Percentiles rank a stretch among this genome's conserved stretches.
phyloP scores from a whole-genome alignment of 2,329 filamentous ascomycete genomes.

The Cladosporium colombiae region DNA sequence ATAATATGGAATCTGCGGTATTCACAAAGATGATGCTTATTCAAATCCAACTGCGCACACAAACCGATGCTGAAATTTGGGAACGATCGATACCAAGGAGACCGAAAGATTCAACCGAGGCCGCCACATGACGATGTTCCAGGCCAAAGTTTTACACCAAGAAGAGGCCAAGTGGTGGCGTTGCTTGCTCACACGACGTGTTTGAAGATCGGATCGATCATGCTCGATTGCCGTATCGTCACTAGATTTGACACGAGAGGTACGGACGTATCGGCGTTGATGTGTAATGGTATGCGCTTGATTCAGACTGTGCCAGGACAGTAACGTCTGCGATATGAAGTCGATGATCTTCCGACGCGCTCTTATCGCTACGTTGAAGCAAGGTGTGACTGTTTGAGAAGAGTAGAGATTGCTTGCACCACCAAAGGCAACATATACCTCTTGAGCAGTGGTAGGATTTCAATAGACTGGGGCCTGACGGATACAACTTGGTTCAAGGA shows the following conservation, averaged over 20 bases:
- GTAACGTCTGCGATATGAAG: neutral
- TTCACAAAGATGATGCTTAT: neutral
- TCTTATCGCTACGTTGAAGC: neutral
- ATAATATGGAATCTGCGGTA: neutral
- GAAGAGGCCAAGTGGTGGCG: slow-evolving; percentile 10
- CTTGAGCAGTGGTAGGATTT: neutral
- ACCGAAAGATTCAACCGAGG: slow-evolving; percentile 1
- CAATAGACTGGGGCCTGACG: neutral
- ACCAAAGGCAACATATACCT: neutral
- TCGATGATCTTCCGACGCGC: neutral
- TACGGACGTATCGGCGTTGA: neutral
- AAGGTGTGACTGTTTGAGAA: neutral
- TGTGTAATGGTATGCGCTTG: neutral
- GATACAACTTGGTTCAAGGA: neutral
- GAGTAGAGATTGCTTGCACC: neutral
- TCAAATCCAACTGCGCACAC: neutral
- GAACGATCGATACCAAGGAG: neutral
- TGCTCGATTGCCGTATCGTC: neutral
- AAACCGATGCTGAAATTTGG: neutral
- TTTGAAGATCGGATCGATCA: neutral
- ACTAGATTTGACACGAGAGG: neutral
- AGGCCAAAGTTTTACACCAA: neutral
- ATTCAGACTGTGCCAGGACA: neutral
- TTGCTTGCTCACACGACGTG: slow-evolving; percentile 16
- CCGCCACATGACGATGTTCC: slow-evolving; percentile 11